phyloP scores from a whole-genome alignment of 2,329 filamentous ascomycete species.

The Raffaelea arxii region DNA sequence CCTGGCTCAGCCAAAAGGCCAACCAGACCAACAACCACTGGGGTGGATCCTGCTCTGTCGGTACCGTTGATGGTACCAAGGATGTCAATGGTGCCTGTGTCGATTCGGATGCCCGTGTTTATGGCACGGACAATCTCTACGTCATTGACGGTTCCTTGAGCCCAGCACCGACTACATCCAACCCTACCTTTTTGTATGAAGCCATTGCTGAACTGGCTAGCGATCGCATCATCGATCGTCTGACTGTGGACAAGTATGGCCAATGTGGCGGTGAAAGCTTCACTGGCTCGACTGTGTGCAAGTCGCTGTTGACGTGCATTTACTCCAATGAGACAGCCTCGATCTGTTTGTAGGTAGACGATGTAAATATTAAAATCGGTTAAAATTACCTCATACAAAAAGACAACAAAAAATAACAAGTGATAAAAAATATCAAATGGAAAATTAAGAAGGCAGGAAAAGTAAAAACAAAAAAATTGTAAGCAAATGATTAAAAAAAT shows the following conservation, averaged over 20 bases:
- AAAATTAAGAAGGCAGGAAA: no score
- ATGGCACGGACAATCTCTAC: conserved; percentile 51
- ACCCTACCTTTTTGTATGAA: conserved; percentile 2
- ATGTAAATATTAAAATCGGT: no score
- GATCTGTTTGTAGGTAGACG: background rate
- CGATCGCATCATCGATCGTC: conserved; percentile 2
- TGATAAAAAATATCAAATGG: no score
- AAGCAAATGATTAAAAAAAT: no score
- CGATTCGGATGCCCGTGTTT: conserved; percentile 46
- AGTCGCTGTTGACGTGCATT: background rate
- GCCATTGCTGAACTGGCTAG: conserved; percentile 1
- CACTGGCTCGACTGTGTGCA: background rate
- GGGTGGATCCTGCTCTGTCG: background rate
- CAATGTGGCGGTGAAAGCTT: background rate
- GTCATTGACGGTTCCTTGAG: conserved; percentile 45
- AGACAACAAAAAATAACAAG: no score
- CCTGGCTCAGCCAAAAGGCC: background rate
- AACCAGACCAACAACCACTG: conserved; percentile 4
- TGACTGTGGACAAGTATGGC: background rate
- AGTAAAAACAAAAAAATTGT: no score
- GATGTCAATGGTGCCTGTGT: conserved; percentile 21
- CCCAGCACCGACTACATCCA: conserved; percentile 1
- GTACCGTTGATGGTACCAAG: background rate
- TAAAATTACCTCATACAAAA: no score
- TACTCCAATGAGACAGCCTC: background rate